Evolutionary conservation across 2,329 filamentous ascomycete species (phyloP), one percentile per base, ranked within the genome.

Genomic region (Fusarium sp.): DNA sequence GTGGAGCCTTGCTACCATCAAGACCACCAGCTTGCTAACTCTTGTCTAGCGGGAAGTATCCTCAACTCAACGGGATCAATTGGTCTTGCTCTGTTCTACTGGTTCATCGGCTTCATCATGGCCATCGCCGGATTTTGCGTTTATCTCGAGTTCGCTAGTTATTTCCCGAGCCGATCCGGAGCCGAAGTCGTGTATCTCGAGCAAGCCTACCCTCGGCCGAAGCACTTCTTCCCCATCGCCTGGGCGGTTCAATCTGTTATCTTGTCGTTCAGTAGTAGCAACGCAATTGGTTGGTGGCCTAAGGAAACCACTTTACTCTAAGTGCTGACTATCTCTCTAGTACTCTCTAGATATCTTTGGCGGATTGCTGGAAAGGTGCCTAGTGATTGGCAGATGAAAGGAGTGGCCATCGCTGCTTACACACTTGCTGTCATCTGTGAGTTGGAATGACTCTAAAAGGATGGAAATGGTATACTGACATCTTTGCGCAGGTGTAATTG

Each of bases 101-200:
- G 90, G 90, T 77, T 86, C 2, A 82, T 92, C 14, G 90, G 90
- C 4, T 87, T 87, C 58, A 49, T 91, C 38, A 87, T 90, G 52
- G 85, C 88, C 0, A 74, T 83, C 0, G 82, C 86, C 3, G 85
- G 85, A 2, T 82, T 91, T 4, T 79, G 83, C 0, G 84, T 90
- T 0, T 91, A 91, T 58, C 84, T 91, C 15, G 90, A 92, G 72
- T 86, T 87, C 18, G 85, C 88, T 0, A 83, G 87, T 1, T 91
- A 88, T 67, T 92, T 91, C 63, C 89, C 90, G 3, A 91, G 86
- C 73, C 85, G 90, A 15, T 90, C 87, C 3, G 11, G 90, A 92
- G 72, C 86, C 0, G 88, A 92, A 70, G 89, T 90, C 0, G 90
- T 90, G 0, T 92, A 91, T 68, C 82, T 92, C 0, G 90, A 92